These are phyloP conservation scores for Suillus decipiens DNA, from an alignment of 768 basidiomycete species.

Conservation along the genomic window DNA sequence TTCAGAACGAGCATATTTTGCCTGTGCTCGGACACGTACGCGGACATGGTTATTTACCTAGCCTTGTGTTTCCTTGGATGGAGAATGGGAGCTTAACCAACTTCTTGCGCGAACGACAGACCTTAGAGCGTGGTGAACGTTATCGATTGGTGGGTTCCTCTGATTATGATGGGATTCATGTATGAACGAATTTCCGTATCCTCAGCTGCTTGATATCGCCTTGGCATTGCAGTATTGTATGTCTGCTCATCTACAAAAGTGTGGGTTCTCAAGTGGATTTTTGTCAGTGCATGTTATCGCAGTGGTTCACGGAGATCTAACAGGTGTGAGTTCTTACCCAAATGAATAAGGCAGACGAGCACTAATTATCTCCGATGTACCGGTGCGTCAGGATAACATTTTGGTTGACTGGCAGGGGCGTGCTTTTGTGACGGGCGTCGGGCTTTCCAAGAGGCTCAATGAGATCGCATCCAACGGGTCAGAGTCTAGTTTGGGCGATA, in stretches of 20 bases:
- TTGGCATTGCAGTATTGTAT: constrained; percentile 9
- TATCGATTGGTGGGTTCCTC: not conserved
- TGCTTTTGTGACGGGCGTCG: constrained; percentile 45
- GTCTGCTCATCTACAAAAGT: not conserved
- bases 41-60: constrained; percentile 30
- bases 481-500: constrained; percentile 3
- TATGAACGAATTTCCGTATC: not conserved
- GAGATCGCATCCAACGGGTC: not conserved
- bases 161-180: not conserved
- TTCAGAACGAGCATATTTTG: constrained; percentile 29
- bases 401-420: constrained; percentile 43
- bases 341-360: not conserved
- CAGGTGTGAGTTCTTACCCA: not conserved
- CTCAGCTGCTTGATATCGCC: constrained; percentile 7
- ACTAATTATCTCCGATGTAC: not conserved
- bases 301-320: constrained; percentile 12
- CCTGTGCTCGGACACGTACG: constrained; percentile 30
- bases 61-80: constrained; percentile 37
- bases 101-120: constrained; percentile 12
- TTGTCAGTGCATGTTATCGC: constrained; percentile 3
- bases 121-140: not conserved
- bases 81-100: constrained; percentile 25
- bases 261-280: not conserved
- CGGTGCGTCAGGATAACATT: constrained; percentile 36
- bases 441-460: constrained; percentile 37